phyloP scores from a whole-genome alignment of 1,284 basidiomycete species.

The Quambalaria eucalypti region DNA sequence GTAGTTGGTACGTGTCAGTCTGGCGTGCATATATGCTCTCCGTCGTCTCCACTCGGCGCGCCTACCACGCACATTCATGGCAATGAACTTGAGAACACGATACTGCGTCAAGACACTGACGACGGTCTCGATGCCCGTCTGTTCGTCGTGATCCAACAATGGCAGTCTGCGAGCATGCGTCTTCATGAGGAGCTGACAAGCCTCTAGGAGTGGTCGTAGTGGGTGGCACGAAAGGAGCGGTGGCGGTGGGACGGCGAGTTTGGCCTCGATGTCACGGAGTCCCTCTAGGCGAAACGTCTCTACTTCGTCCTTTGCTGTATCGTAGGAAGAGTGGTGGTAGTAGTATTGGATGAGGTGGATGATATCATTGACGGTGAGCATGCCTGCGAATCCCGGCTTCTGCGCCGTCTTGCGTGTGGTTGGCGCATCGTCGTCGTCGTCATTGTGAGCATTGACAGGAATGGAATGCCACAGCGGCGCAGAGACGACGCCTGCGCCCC shows the following conservation, averaged over 20 bases:
- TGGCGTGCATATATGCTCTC: too few relatives aligned
- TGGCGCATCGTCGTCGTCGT: background rate
- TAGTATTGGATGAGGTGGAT: slow-evolving; percentile 46
- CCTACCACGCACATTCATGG: slow-evolving; percentile 72
- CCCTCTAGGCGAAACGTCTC: slow-evolving; percentile 81
- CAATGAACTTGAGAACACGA: slow-evolving; percentile 92
- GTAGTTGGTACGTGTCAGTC: too few relatives aligned
- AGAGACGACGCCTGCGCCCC: slow-evolving; percentile 64
- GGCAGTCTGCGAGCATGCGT: slow-evolving; percentile 92
- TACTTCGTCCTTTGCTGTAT: slow-evolving; percentile 78
- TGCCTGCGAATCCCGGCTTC: slow-evolving; percentile 40
- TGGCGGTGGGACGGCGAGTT: slow-evolving; percentile 81
- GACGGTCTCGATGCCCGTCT: slow-evolving; percentile 90
- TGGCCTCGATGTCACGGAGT: slow-evolving; percentile 71
- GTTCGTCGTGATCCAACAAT: slow-evolving; percentile 82
- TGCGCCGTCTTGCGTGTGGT: background rate
- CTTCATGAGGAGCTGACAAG: slow-evolving; percentile 79
- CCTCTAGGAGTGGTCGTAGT: slow-evolving; percentile 72
- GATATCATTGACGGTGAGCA: slow-evolving; percentile 46
- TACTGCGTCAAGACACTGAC: slow-evolving; percentile 96
- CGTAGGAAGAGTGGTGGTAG: slow-evolving; percentile 54
- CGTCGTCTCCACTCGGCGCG: background rate
- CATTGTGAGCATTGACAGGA: background rate
- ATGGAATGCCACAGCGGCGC: slow-evolving; percentile 71
- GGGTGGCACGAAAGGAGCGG: slow-evolving; percentile 85